These are phyloP conservation scores for Trapa bicornis DNA, from an alignment of 345 rosid species.

Conservation along the genomic window DNA sequence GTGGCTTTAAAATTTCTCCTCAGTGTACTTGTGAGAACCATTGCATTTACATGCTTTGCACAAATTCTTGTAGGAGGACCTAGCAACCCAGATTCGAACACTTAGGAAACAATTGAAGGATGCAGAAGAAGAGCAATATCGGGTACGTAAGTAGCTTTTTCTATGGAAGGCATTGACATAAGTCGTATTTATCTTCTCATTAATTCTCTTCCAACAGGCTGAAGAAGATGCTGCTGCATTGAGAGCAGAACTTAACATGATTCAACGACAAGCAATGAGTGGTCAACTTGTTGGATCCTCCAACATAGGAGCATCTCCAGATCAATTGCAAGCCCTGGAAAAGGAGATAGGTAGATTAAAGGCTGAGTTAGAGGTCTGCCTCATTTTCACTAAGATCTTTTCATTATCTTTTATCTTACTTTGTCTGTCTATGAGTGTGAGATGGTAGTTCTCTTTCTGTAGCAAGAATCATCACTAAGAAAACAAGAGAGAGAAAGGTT, in stretches of 20 bases:
- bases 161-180: constrained; percentile 1
- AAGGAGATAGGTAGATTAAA: constrained; percentile 57
- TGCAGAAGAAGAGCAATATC: constrained; percentile 87
- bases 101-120: constrained; percentile 76
- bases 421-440: constrained; percentile 13
- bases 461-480: constrained; percentile 59
- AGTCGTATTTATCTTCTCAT: constrained; percentile 7
- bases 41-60: constrained; percentile 10
- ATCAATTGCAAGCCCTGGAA: constrained; percentile 56
- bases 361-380: constrained; percentile 56
- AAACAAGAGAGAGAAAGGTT: constrained; percentile 47
- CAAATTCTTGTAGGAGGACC: constrained; percentile 65
- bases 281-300: constrained; percentile 37
- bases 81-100: constrained; percentile 81
- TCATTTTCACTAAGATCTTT: background rate
- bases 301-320: constrained; percentile 30
- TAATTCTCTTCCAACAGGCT: constrained; percentile 38
- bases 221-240: constrained; percentile 97
- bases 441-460: constrained; percentile 17
- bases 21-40: background rate
- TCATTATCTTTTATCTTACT: constrained; percentile 4
- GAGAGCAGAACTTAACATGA: constrained; percentile 81
- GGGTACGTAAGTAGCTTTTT: constrained; percentile 31
- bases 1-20: background rate
- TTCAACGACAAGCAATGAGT: constrained; percentile 61